Evolutionary conservation across 192 early-diverging fungal species (phyloP), one percentile per base, ranked within the genome.

Genomic region (Rhizophagus prolifer): DNA sequence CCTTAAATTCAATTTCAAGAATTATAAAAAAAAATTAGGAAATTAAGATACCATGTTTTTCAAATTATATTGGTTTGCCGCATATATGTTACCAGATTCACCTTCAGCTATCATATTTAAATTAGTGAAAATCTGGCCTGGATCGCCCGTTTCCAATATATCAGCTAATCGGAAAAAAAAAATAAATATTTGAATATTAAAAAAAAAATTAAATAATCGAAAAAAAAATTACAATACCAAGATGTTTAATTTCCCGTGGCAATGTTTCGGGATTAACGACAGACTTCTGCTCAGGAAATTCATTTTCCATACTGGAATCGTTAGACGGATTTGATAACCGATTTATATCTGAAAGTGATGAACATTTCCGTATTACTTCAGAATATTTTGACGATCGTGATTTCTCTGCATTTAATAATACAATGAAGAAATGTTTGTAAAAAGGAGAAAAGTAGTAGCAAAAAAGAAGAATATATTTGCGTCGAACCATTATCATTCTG

Each of bases 51-150:
- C 71, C 60, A 81, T 34, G 0, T 86, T 81, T 31, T 85, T 79
- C 12, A 85, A 83, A 28, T 79, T 71, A 7, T 85, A 85, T 65
- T 93, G 90, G 70, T 90, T 89, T 16, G 95, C 95, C 1, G 93
- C 91, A 80, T 89, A 96, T 76, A 98, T 94, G 19, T 92, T 89
- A 10, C 95, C 96, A 68, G 95, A 97, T 36, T 95, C 96, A 16
- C 96, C 96, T 84, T 97, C 94, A 8, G 95, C 95, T 80, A 98
- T 96, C 86, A 94, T 91, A 69, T 92, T 88, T 74, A 96, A 86
- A 82, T 97, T 93, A 44, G 85, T 83, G 82, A 96, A 98, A n/a
- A 94, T 78, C 41, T 86, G 82, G 50, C 86, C 89, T 19, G 95
- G 95, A 82, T 97, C 94, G 36, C 82, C 89, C 46, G 86, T 87